Base-by-base conservation (phyloP, 2,329 filamentous ascomycete species). In the Penicillium sp. region DNA sequence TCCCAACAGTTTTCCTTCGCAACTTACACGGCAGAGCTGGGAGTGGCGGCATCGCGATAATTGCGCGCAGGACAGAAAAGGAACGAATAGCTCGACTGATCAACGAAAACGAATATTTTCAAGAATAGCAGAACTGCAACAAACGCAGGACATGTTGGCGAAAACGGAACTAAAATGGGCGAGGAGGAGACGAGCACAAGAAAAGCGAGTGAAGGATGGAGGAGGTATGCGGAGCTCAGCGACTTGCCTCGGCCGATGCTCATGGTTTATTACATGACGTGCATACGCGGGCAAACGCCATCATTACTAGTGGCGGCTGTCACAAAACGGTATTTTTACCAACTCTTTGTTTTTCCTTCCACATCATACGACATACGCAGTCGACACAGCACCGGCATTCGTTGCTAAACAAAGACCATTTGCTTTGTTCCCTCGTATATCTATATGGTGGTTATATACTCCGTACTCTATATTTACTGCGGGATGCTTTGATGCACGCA, bases 11-110 rank as follows among this genome's bases (percentile, higher is more conserved):
- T n/a, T 18, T 23, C 12, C 11, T 20, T 12, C 20, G 5, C 14
- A 42, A 24, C 52, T 30, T 48, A 55, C 52, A n/a, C 8, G 52
- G 52, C 5, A 55, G 24, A 48, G 52, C 33, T 11, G 56, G 51
- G 3, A 58, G 51, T 38, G 50, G 46, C 47, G 56, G 56, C 50
- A 57, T 57, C 8, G 45, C 33, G 50, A 40, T 24, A 24, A n/a
- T n/a, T n/a, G n/a, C n/a, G n/a, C n/a, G n/a, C 18, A 18, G n/a
- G 6, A 20, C 33, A 35, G 12, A 26, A 30, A 42, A n/a, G 16
- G 18, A 20, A 23, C 43, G 12, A 16, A 55, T 24, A 20, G 20
- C 12, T 43, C 16, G 23, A 6, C 21, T 11, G 12, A 18, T 43
- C 20, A 35, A 42, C 21, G 3, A 21, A 26, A 45, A 18, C 8